Percentiles rank a stretch among this genome's conserved stretches.
These are phyloP conservation scores for Batkoa obscura DNA, from an alignment of 371 early-diverging fungal genomes.

Conservation along the genomic window DNA sequence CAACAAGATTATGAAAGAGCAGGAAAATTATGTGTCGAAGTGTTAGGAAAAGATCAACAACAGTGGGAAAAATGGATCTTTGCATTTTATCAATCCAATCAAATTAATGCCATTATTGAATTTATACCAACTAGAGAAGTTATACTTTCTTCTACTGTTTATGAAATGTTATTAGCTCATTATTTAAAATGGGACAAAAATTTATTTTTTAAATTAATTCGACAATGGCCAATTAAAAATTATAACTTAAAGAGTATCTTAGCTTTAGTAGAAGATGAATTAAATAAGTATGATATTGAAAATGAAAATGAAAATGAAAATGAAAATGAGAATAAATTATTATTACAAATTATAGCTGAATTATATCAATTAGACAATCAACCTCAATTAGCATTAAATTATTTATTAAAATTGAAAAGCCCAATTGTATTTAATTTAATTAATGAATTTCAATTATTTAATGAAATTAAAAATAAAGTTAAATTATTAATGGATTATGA, in stretches of 20 bases:
- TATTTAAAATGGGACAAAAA: conserved; percentile 36
- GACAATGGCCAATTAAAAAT: conserved; percentile 52
- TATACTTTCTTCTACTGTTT: conserved; percentile 55
- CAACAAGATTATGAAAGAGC: conserved; percentile 47
- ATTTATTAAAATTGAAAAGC: conserved; percentile 46
- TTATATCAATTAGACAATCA: conserved; percentile 22
- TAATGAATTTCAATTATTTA: conserved; percentile 53
- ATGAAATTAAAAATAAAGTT: conserved; percentile 53
- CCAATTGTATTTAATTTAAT: conserved; percentile 59
- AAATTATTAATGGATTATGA: conserved; percentile 68
- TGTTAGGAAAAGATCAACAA: conserved; percentile 41
- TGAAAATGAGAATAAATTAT: no score
- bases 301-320: no score
- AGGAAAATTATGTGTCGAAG: conserved; percentile 40
- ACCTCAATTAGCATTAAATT: conserved; percentile 60
- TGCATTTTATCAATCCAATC: conserved; percentile 49
- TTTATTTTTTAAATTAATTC: conserved; percentile 30
- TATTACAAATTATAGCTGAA: no score
- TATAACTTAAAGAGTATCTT: conserved; percentile 48
- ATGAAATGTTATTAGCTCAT: conserved; percentile 68
- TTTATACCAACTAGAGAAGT: conserved; percentile 61
- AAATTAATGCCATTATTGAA: conserved; percentile 48
- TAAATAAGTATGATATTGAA: no score
- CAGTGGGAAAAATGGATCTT: conserved; percentile 87
- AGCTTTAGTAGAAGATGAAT: no score